These are phyloP conservation scores for Dioscorea cayenensis DNA, from an alignment of 116 monocot species.

Conservation along the genomic window DNA sequence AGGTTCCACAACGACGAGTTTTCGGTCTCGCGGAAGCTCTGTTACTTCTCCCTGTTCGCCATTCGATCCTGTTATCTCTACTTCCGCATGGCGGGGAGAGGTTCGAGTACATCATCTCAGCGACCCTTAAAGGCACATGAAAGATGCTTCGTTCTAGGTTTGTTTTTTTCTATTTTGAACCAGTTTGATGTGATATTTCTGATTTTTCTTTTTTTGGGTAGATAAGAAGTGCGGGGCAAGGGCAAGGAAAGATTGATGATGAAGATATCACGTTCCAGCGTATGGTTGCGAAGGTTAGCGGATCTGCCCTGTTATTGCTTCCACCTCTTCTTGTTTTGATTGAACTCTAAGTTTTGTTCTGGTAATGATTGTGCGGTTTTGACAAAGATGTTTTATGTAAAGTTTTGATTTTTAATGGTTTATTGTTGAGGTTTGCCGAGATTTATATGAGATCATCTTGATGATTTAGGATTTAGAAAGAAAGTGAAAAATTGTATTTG, in stretches of 20 bases:
- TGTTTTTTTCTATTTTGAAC: neutral
- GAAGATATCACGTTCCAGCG: slow-evolving; percentile 72
- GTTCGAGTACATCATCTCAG: slow-evolving; percentile 52
- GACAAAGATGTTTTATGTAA: no score
- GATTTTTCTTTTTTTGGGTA: slow-evolving; percentile 7
- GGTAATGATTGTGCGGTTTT: no score
- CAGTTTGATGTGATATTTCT: neutral
- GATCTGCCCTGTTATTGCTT: slow-evolving; percentile 23
- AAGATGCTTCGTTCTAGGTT: neutral
- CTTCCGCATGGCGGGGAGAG: slow-evolving; percentile 40
- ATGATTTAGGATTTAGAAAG: neutral
- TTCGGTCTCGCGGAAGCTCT: no score
- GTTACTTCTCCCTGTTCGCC: no score
- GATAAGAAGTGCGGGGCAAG: slow-evolving; percentile 62
- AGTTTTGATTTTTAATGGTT: neutral
- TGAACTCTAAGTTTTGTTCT: no score
- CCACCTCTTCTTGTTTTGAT: no score
- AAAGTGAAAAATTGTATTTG: no score
- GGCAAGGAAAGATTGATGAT: slow-evolving; percentile 74
- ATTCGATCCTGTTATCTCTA: neutral
- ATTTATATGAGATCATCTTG: neutral
- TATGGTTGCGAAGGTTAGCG: slow-evolving; percentile 81
- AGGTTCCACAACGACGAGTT: no score
- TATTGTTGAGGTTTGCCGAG: neutral
- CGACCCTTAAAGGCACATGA: slow-evolving; percentile 34